These are phyloP conservation scores for Diacronema lutheri DNA, from an alignment of 78 protist species.

Conservation along the genomic window DNA sequence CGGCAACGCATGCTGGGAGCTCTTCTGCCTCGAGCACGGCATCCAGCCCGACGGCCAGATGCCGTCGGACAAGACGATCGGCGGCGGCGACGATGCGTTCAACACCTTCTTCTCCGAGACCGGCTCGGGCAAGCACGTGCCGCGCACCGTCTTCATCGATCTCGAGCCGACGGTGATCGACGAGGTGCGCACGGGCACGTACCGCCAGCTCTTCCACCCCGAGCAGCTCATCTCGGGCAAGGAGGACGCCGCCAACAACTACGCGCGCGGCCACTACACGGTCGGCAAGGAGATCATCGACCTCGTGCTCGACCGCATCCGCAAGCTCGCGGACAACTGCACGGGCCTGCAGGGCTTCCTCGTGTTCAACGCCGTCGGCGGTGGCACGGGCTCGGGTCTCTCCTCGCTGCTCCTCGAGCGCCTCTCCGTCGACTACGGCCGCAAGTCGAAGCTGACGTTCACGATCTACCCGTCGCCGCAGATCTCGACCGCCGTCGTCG, in stretches of 20 bases:
- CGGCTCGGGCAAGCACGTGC: constrained; percentile 77
- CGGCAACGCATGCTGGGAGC: constrained; percentile 98
- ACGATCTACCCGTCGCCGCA: constrained; percentile 87
- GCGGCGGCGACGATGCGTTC: constrained; percentile 82
- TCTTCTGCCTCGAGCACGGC: constrained; percentile 96
- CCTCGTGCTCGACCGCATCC: constrained; percentile 67
- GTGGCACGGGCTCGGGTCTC: constrained; percentile 99
- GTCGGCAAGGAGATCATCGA: constrained; percentile 90
- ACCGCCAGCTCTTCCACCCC: constrained; percentile 96
- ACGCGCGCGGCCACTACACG: constrained; percentile 99
- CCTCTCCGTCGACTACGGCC: constrained; percentile 95
- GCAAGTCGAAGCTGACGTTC: constrained; percentile 89
- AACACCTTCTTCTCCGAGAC: constrained; percentile 92
- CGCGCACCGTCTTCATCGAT: constrained; percentile 68
- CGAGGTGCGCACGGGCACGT: constrained; percentile 91
- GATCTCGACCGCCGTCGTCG: constrained; percentile 97
- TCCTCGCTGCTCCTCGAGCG: constrained; percentile 88
- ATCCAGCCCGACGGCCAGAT: constrained; percentile 92
- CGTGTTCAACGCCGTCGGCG: constrained; percentile 80
- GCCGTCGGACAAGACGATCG: constrained; percentile 88
- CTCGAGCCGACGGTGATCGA: constrained; percentile 96
- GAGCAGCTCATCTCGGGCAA: constrained; percentile 97
- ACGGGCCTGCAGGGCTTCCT: constrained; percentile 93
- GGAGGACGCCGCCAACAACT: constrained; percentile 99
- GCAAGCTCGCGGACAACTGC: constrained; percentile 96